Percentiles rank a stretch among this genome's conserved stretches.
Evolutionary conservation across 106 monocot genomes (phyloP).

Genomic region (Agapanthus africanus): DNA sequence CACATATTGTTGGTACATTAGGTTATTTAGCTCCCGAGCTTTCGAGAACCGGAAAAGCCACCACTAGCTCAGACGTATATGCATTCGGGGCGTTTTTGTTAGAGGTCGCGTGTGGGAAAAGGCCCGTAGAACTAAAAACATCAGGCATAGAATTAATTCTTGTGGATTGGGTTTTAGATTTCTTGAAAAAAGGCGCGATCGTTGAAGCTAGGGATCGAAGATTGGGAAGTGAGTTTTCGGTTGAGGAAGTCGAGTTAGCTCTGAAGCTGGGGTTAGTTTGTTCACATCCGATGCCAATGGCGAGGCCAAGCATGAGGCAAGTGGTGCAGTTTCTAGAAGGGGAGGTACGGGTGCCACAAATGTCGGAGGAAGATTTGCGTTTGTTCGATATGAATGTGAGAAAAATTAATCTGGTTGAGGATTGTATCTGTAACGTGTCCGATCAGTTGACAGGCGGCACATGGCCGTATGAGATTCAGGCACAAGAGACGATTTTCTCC

Average conservation of each 20-base stretch:
- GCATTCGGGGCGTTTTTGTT: conserved; percentile 54
- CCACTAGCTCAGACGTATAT: conserved; percentile 45
- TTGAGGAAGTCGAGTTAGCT: conserved; percentile 37
- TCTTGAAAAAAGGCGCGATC: conserved; percentile 22
- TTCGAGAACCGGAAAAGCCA: conserved; percentile 41
- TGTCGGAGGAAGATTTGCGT: conserved; percentile 14
- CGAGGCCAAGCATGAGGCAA: conserved; percentile 54
- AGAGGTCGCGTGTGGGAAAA: conserved; percentile 46
- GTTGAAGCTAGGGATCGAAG: conserved; percentile 39
- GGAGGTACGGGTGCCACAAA: neutral
- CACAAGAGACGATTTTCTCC: too few relatives aligned
- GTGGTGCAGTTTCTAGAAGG: conserved; percentile 43
- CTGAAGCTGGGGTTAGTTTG: conserved; percentile 44
- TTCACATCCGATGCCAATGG: conserved; percentile 33
- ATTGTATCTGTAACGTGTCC: too few relatives aligned
- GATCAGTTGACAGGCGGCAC: too few relatives aligned
- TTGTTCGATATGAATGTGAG: too few relatives aligned
- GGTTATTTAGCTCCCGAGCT: conserved; percentile 66
- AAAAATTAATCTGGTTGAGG: too few relatives aligned
- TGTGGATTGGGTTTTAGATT: conserved; percentile 41
- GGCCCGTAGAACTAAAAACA: conserved; percentile 38
- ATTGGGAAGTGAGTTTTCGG: conserved; percentile 13
- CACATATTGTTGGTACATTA: conserved; percentile 48
- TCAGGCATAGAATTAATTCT: conserved; percentile 20
- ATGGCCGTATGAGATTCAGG: too few relatives aligned